A percentile compares a stretch with the other conserved stretches of the same genome.
Evolutionary conservation across 306 rosid species (phyloP).

Genomic region (Cajanus cajan): DNA sequence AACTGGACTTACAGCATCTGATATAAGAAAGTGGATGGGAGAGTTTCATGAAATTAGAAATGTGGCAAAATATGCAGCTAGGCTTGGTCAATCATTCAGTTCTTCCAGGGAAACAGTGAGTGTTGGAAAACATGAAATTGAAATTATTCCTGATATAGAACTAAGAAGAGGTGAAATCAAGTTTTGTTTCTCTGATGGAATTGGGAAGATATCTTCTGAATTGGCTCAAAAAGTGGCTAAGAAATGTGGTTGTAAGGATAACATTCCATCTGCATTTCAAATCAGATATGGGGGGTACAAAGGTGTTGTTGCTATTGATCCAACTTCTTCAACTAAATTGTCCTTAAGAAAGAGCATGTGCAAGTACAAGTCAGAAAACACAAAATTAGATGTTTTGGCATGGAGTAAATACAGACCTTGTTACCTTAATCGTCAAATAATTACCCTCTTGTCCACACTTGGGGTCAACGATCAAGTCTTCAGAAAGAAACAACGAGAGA

Average conservation of each 20-base stretch:
- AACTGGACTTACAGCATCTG: slow-evolving; percentile 37
- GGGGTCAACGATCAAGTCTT: slow-evolving; percentile 55
- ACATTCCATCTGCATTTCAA: slow-evolving; percentile 82
- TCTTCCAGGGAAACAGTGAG: slow-evolving; percentile 77
- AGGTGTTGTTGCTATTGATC: slow-evolving; percentile 91
- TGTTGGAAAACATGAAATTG: slow-evolving; percentile 49
- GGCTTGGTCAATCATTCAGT: slow-evolving; percentile 84
- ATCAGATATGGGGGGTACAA: slow-evolving; percentile 86
- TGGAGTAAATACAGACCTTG: slow-evolving; percentile 67
- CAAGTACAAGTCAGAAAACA: slow-evolving; percentile 61
- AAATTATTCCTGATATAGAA: slow-evolving; percentile 62
- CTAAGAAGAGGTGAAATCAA: slow-evolving; percentile 29
- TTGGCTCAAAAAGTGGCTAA: slow-evolving; percentile 64
- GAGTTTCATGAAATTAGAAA: slow-evolving; percentile 58
- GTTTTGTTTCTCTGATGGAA: slow-evolving; percentile 79
- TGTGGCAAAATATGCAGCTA: slow-evolving; percentile 91
- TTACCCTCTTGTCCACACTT: slow-evolving; percentile 66
- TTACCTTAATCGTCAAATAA: slow-evolving; percentile 57
- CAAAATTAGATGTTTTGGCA: slow-evolving; percentile 68
- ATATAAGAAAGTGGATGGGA: slow-evolving; percentile 74
- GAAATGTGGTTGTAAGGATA: slow-evolving; percentile 47
- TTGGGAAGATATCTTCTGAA: slow-evolving; percentile 72
- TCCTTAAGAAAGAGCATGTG: slow-evolving; percentile 78
- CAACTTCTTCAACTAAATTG: slow-evolving; percentile 57
- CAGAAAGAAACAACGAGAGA: slow-evolving; percentile 51